phyloP scores from a whole-genome alignment of 2,329 filamentous ascomycete species.

The Aspergillus hortae region DNA sequence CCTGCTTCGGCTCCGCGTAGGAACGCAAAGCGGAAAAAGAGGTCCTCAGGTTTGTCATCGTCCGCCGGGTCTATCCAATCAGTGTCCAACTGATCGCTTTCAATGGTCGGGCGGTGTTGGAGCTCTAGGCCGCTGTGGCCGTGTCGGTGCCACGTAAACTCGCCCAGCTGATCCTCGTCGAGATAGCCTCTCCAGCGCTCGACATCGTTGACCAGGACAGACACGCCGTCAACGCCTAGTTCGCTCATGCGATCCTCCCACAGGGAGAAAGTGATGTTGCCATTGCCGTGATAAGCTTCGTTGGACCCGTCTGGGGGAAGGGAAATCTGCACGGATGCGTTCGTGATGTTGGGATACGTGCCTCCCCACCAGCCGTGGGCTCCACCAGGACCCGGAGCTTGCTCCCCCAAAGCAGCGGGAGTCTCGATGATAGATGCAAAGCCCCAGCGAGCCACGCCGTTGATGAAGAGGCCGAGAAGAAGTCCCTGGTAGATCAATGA shows the following conservation, averaged over 20 bases:
- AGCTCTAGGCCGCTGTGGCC: conserved; percentile 40
- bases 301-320: conserved; percentile 31
- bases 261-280: conserved; percentile 45
- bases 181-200: conserved; percentile 58
- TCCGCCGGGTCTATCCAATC: conserved; percentile 15
- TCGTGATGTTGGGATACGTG: conserved; percentile 53
- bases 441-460: conserved; percentile 90
- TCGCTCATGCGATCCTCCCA: conserved; percentile 41
- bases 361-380: conserved; percentile 42
- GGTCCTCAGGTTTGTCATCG: conserved; percentile 34
- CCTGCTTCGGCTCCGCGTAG: conserved; percentile 39
- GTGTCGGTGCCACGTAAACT: conserved; percentile 50
- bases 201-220: conserved; percentile 61
- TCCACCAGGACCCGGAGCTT: conserved; percentile 41
- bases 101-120: conserved; percentile 20
- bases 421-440: conserved; percentile 89
- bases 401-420: conserved; percentile 60
- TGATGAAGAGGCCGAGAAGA: conserved; percentile 86
- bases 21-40: conserved; percentile 49
- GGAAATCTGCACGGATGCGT: conserved; percentile 40
- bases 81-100: conserved; percentile 17
- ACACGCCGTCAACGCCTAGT: conserved; percentile 53
- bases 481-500: conserved; percentile 85
- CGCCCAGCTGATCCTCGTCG: conserved; percentile 45
- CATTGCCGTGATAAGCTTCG: conserved; percentile 36